Evolutionary conservation across 1,139 yeast genomes (phyloP), one percentile per base, ranked within the genome.

Genomic region (Martiniozyma asiatica): DNA sequence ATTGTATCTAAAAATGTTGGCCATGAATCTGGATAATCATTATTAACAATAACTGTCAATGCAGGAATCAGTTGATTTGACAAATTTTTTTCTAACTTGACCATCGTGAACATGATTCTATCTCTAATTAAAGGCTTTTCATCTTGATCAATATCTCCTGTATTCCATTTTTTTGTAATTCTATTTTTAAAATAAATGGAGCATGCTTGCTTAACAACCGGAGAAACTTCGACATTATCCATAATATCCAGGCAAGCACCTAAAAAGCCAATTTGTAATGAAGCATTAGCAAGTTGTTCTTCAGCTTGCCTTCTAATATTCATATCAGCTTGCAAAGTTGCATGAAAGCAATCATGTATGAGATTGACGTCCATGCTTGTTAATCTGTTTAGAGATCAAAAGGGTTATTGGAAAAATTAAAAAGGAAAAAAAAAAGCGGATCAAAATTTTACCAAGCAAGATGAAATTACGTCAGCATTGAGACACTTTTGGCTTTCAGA

Each of bases 121-220:
- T 74, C 79, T 38, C 78, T 71, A 35, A 89, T 71, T 22, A 68
- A 60, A 1, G 79, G 80, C 45, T 74, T 78, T 48, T 87, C 96
- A 39, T 68, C 84, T 8, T 61, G 60, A 40, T 71, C 77, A 12
- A 84, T 72, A 5, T 57, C 63, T 23, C 41, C 43, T 4, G 53
- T 51, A 11, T 48, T 48, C 97, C 97, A 89, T 38, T 66, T 65
- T 35, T 68, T 67, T 10, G 66, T 58, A 17, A 85, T 63, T 36
- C 75, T 63, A 51, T 89, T 89, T 51, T 89, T 89, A 56, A 89
- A 73, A 52, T 75, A 87, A 18, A 89, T 77, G 0, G 94, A 93
- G 12, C 94, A 81, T 9, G 94, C 89, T 31, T 74, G 66, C 41
- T 76, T 73, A 27, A 81, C 68, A 20, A 65, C 67, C 1, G 65